Base-by-base conservation (phyloP, 2,329 filamentous ascomycete species). In the Eurotiales sp. region DNA sequence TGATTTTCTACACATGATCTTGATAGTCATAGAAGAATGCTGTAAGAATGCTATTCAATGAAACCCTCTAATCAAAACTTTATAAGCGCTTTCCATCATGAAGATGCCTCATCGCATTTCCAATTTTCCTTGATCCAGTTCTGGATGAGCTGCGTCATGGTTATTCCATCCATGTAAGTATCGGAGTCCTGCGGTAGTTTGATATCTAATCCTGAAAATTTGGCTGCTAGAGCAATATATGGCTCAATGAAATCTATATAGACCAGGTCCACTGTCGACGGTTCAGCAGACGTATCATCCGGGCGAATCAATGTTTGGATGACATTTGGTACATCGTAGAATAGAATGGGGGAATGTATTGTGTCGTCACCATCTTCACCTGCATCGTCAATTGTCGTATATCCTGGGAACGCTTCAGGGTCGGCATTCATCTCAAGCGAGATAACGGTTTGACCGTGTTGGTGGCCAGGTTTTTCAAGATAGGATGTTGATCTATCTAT, bases 181-280 rank as follows among this genome's bases (percentile, higher is more conserved):
- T 72, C 67, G 27, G 79, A 78, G 52, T 85, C 79, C 22, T 60
- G 58, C 29, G 71, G 65, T 17, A 72, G 67, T 36, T 72, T 69
- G 58, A 78, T 73, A 53, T 74, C 74, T 46, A 78, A 67, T 2
- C 79, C 79, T 8, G 80, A 65, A 58, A 79, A 83, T 54, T 84
- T 83, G 55, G 96, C 73, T 2, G 90, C 90, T 10, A 86, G 72
- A 15, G 95, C 69, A 34, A 97, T 74, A 80, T 87, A 95, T 8
- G 84, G 84, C 69, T 93, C 81, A 30, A 97, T 84, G 67, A 96
- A 99, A 65, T 95, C 90, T 52, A 95, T 82, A 64, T 95, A 99
- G 12, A 96, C 84, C 7, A 99, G 67, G 66, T 97, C 92, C 1
- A 99, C 90, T 0, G 71, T 85, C 47, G 87, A 81, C 0, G 89